Percentiles rank a stretch among this genome's conserved stretches.
Evolutionary conservation across 2,329 filamentous ascomycete genomes (phyloP).

Genomic region (Colletotrichum musicola): DNA sequence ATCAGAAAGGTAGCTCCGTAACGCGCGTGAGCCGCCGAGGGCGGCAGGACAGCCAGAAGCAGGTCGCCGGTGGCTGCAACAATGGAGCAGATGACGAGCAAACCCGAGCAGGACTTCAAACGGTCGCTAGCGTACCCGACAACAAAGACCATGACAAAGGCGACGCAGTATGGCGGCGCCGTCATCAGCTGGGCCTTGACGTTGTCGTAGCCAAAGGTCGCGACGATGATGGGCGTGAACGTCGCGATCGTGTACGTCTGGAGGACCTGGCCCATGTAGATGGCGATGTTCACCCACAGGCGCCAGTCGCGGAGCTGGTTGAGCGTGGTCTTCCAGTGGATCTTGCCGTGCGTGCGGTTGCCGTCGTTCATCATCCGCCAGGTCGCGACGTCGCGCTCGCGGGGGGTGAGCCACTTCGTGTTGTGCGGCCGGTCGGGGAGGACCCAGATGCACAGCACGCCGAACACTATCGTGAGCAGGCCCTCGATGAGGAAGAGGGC

Average conservation of each 20-base stretch:
- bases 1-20: conserved; percentile 33
- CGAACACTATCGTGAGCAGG: conserved; percentile 48
- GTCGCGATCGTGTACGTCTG: conserved; percentile 40
- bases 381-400: conserved; percentile 40
- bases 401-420: conserved; percentile 39
- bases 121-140: conserved; percentile 38
- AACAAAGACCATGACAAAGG: conserved; percentile 39
- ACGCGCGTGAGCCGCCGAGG: conserved; percentile 10
- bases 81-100: conserved; percentile 35
- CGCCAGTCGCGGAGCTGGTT: conserved; percentile 53
- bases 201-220: conserved; percentile 41
- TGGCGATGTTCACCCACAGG: conserved; percentile 58
- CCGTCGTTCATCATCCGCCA: conserved; percentile 42
- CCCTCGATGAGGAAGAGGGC: conserved; percentile 52
- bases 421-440: conserved; percentile 42
- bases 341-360: conserved; percentile 34
- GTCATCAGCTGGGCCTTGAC: conserved; percentile 41
- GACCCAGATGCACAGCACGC: conserved; percentile 40
- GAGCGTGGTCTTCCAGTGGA: conserved; percentile 34
- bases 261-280: conserved; percentile 51
- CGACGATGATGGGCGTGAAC: conserved; percentile 42
- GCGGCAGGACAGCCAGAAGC: conserved; percentile 21
- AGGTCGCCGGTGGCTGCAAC: conserved; percentile 29
- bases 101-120: conserved; percentile 37
- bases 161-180: conserved; percentile 38